Evolutionary conservation across 2,329 filamentous ascomycete species (phyloP), one percentile per base, ranked within the genome.

Genomic region (Paecilomyces sp.): DNA sequence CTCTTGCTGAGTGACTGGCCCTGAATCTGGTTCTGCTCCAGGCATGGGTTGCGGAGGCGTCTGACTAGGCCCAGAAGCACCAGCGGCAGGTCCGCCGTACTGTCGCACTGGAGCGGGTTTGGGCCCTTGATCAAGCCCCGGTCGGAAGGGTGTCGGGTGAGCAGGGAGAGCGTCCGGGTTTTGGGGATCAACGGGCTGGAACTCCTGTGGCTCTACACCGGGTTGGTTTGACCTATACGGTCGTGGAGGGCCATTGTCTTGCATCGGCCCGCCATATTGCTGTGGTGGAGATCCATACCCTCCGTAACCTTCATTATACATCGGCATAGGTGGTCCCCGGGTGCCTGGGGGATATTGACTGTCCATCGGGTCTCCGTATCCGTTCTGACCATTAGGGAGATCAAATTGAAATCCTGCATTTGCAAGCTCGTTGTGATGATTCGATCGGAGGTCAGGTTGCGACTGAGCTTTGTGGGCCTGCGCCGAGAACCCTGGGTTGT

Each of bases 1-100:
- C 71, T 96, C 90, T 52, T 89, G 85, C 2, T 83, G 78, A 0
- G 92, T 96, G 3, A 97, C 88, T 0, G 88, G 88, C 1, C 77
- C 64, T 41, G 63, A 71, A n/a, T 54, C 63, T 67, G 68, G 63
- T 64, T 71, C 58, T 25, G 62, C 64, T 58, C 60, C 47, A 33
- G 60, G 30, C 55, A 3, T 28, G 52, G 25, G 15, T 59, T 34
- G 60, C 56, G 3, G 41, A 57, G 28, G 13, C 28, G 30, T 61
- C 57, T 57, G 61, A 47, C 41, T 58, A 66, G 67, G 8, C 74
- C 68, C 30, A 67, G 69, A 60, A 68, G 67, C 28, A 74, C 76
- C 60, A 70, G 75, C 56, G 69, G 50, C 77, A 57, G 71, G 58
- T 63, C 69, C 70, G 66, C 78, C 74, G 65, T 85, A 83, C 57